Base-by-base conservation (phyloP, 345 rosid genomes). In the Citrus medica region DNA sequence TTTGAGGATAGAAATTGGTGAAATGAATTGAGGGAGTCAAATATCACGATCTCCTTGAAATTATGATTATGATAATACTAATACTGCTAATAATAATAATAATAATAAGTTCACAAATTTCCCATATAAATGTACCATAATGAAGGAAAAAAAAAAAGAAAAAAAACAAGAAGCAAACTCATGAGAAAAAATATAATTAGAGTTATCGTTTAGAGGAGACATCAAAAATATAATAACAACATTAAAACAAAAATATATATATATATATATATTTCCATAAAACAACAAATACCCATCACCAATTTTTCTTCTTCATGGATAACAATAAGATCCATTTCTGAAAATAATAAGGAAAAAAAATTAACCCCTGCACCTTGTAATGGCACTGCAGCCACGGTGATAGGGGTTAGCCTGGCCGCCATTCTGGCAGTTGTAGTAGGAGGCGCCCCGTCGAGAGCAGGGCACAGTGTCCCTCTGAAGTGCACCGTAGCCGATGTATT, bases 371-470 rank as follows among this genome's bases (percentile, higher is more conserved):
- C 99, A 96, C 88, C 95, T 90, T 16, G 99, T 81, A 77, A 94
- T 90, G 85, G 86, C 37, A 75, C 91, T 92, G 92, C 99, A 96
- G 33, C 97, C 97, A 69, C 98, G 97, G 82, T 65, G 30, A 78
- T 96, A 96, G 38, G 98, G 99, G 76, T 96, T 96, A 66, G 97
- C 91, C 84, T 87, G 89, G 53, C 88, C 93, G 5, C 97, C 94
- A 38, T 83, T 80, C 82, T 74, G 82, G 85, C 99, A 96, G 81
- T 94, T 94, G 88, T 96, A 96, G 83, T 96, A 96, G n/a, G 98
- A 92, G 14, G 98, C 93, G 4, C 99, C 98, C 38, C 99, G 94
- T 2, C 91, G 86, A 5, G 99, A 94, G 82, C 99, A 96, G 33
- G 99, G 99, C 9, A 96, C 99, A 42, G 83, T 82, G 92, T 96